phyloP scores from a whole-genome alignment of 1,284 basidiomycete species.

The Thelephora terrestris region DNA sequence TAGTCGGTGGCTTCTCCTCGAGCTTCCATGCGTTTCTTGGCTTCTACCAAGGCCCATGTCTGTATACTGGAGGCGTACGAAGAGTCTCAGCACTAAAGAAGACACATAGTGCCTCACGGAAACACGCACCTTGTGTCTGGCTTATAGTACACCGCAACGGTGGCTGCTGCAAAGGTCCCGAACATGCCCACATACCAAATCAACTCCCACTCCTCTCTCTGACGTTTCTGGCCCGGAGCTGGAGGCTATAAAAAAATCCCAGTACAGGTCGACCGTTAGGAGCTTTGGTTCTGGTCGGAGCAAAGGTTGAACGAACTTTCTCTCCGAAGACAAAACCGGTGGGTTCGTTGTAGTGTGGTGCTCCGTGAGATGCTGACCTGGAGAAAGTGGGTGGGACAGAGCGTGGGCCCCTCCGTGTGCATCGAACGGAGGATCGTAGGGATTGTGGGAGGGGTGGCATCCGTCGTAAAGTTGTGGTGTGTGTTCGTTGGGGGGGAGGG shows the following conservation, averaged over 20 bases:
- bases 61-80: constrained; percentile 50
- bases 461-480: neutral
- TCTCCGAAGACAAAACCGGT: constrained; percentile 83
- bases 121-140: constrained; percentile 81
- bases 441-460: neutral
- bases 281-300: constrained; percentile 2
- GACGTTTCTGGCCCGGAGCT: constrained; percentile 73
- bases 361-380: constrained; percentile 65
- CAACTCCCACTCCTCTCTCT: constrained; percentile 83
- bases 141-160: constrained; percentile 83
- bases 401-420: constrained; percentile 18
- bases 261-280: neutral
- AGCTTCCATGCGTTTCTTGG: constrained; percentile 81
- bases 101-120: neutral
- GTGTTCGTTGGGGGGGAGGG: neutral
- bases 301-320: constrained; percentile 46
- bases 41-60: constrained; percentile 84
- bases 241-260: constrained; percentile 40
- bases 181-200: constrained; percentile 89
- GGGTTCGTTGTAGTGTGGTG: constrained; percentile 80
- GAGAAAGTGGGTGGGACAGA: neutral
- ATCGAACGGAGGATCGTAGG: constrained; percentile 1
- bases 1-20: constrained; percentile 81
- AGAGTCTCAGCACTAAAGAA: neutral
- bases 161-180: constrained; percentile 73